Conservation (phyloP, 176 grass and related monocot genomes). For the Cenchrus purpureus region DNA sequence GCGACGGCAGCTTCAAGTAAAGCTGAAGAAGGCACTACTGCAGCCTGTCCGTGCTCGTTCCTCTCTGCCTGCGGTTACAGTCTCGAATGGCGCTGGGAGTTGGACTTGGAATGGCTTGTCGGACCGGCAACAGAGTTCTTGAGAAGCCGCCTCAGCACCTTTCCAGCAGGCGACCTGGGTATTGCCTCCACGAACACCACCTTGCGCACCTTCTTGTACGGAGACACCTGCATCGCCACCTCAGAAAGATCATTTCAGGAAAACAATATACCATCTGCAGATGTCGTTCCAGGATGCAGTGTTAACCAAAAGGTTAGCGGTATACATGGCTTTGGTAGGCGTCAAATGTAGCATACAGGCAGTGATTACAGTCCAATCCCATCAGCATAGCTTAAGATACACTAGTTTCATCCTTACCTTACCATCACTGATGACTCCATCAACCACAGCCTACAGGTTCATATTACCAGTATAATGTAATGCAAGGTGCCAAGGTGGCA, state of each 20-base stretch:
- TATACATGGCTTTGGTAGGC: background rate
- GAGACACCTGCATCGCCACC: conserved; percentile 65
- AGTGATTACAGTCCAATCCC: background rate
- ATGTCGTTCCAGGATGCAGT: background rate
- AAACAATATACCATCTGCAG: background rate
- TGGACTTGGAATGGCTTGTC: conserved; percentile 14
- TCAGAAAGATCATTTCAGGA: background rate
- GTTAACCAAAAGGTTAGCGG: background rate
- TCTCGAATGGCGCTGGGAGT: conserved; percentile 31
- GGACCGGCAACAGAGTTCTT: conserved; percentile 41
- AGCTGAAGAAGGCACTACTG: background rate
- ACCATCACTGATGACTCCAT: background rate
- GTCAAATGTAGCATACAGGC: background rate
- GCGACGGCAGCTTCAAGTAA: background rate
- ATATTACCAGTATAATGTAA: background rate
- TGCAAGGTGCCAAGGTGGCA: background rate
- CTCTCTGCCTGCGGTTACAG: conserved; percentile 34
- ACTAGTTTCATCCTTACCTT: too few relatives aligned
- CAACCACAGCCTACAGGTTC: background rate
- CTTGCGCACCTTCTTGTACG: conserved; percentile 89
- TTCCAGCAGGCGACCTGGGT: conserved; percentile 79
- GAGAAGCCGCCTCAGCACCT: conserved; percentile 76
- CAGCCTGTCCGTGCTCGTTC: background rate
- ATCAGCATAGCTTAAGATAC: background rate
- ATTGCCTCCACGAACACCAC: conserved; percentile 89